Conservation (phyloP, 768 basidiomycete species). For the Termitomyces sp. region DNA sequence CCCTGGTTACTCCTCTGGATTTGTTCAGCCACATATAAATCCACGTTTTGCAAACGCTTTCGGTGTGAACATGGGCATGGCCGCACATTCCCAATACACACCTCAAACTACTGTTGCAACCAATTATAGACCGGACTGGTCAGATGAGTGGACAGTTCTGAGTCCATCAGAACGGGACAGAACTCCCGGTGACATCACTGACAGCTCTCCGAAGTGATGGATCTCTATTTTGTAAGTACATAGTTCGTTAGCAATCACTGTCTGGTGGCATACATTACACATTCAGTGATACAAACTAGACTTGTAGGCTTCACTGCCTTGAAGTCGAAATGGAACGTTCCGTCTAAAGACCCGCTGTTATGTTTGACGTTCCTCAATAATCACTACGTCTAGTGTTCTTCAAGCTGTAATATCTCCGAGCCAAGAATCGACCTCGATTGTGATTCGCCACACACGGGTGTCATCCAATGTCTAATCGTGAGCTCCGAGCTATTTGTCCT, state of each 20-base stretch:
- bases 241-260: neutral
- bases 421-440: neutral
- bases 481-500: neutral
- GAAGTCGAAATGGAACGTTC: neutral
- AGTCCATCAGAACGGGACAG: conserved; percentile 16
- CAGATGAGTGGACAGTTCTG: conserved; percentile 37
- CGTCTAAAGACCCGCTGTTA: neutral
- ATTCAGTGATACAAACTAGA: neutral
- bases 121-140: conserved; percentile 21
- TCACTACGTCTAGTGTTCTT: neutral
- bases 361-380: neutral
- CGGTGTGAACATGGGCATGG: conserved; percentile 40
- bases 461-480: neutral
- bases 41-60: conserved; percentile 72
- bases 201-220: conserved; percentile 12
- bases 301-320: neutral
- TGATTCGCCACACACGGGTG: too few relatives aligned
- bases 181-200: conserved; percentile 15
- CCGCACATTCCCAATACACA: conserved; percentile 13
- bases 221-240: neutral
- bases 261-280: neutral
- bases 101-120: conserved; percentile 6
- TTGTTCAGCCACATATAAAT: conserved; percentile 81
- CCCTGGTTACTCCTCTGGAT: conserved; percentile 17
- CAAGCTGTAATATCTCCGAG: neutral